A percentile compares a stretch with the other conserved stretches of the same genome.
Conservation (phyloP, 2,329 filamentous ascomycete genomes). For the Colletotrichum sansevieriae region DNA sequence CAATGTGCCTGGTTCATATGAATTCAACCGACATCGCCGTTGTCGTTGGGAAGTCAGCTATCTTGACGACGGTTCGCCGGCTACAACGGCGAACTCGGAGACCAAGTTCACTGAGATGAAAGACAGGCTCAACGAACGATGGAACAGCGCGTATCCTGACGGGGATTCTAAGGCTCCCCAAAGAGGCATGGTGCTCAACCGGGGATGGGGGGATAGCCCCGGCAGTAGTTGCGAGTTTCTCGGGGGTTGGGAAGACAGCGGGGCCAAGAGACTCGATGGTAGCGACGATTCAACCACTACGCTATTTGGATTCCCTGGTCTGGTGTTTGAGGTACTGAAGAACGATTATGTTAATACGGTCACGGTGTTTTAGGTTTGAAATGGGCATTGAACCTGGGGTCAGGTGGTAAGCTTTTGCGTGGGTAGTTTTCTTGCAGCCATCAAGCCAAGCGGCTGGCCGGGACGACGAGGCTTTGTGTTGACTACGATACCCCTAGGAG, state of each 20-base stretch:
- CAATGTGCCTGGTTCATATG: constrained; percentile 95
- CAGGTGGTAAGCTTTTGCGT: constrained; percentile 21
- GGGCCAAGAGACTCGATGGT: constrained; percentile 66
- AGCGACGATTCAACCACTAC: constrained; percentile 78
- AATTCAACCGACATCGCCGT: constrained; percentile 93
- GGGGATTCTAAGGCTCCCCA: constrained; percentile 65
- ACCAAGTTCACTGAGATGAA: constrained; percentile 82
- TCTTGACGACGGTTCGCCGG: constrained; percentile 59
- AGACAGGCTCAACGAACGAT: constrained; percentile 74
- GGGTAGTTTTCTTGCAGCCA: constrained; percentile 8
- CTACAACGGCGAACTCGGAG: constrained; percentile 76
- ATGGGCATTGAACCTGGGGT: constrained; percentile 30
- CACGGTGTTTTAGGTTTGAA: constrained; percentile 79
- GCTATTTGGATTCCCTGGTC: constrained; percentile 90
- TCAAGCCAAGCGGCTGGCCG: constrained; percentile 14
- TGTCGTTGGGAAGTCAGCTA: constrained; percentile 86
- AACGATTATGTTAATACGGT: constrained; percentile 91
- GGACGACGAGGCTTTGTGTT: constrained; percentile 31
- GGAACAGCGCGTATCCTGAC: constrained; percentile 75
- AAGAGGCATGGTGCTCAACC: constrained; percentile 87
- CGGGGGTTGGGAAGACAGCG: constrained; percentile 86
- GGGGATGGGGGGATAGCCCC: constrained; percentile 91
- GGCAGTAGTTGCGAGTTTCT: constrained; percentile 89
- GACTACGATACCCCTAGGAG: constrained; percentile 36
- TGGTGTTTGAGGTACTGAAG: constrained; percentile 96